Base-by-base conservation (phyloP, 805 yeast species). In the Ogataea haglerorum region DNA sequence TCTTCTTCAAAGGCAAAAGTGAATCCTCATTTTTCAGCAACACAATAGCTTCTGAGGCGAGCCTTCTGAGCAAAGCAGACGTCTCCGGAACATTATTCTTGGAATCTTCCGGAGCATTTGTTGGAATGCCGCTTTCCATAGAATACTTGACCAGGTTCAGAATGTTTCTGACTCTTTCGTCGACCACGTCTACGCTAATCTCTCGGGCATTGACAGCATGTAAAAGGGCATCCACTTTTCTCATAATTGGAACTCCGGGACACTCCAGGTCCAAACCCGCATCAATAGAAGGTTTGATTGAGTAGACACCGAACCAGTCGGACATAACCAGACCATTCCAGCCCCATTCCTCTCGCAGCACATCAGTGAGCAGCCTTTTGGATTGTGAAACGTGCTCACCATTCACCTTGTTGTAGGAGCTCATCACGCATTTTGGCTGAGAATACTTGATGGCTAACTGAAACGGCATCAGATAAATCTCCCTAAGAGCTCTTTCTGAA, bases 261-360 rank as follows among this genome's bases (percentile, higher is more conserved):
- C 79, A 78, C 58, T 81, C 86, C 51, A 80, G 62, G 55, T 78
- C 82, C 40, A 80, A 60, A 8, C 85, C 85, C 24, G 76, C 75
- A 33, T 70, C 69, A 34, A 80, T 54, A 14, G 80, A 55, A 30
- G 67, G 71, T 34, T 65, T 67, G 28, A 64, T 60, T 12, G 79
- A 67, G 56, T 74, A 78, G n/a, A 70, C 69, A 27, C 86, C 86
- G 56, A 55, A 75, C 86, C 85, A 80, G 59, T 80, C 86, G 28
- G 81, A 73, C 80, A 80, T 77, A 29, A 71, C 56, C 27, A 72
- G 56, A 35, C 85, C 85, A 12, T 73, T 65, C 64, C 70, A 80
- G 9, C 65, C 63, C 82, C 82, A 80, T 56, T 80, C 85, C 5
- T 65, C 56, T 45, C 82, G 64, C 43, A 80, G 60, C 25, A 77